Evolutionary conservation across 352 stramenopile genomes (phyloP).

Genomic region (Globisporangium recalcitrans): DNA sequence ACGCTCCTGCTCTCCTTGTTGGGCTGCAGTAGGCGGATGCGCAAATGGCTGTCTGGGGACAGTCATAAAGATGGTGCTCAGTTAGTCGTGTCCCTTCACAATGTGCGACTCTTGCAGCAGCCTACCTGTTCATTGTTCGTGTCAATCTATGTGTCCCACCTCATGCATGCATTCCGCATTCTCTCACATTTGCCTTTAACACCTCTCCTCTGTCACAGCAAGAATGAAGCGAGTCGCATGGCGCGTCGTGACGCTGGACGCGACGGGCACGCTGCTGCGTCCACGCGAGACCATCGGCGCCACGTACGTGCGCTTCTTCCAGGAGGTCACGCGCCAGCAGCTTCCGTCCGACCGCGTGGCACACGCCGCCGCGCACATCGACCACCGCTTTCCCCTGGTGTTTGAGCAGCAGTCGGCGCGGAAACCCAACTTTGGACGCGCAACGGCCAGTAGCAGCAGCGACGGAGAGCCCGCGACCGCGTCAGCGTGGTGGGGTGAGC

Average conservation of each 20-base stretch:
- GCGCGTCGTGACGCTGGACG: constrained; percentile 59
- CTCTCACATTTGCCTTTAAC: too few relatives aligned
- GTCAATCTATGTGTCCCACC: background rate
- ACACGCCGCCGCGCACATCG: constrained; percentile 21
- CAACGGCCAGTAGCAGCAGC: background rate
- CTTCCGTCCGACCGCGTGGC: constrained; percentile 23
- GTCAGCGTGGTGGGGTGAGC: constrained; percentile 47
- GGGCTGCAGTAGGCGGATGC: background rate
- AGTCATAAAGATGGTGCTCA: background rate
- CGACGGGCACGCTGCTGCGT: constrained; percentile 64
- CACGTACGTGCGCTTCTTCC: constrained; percentile 51
- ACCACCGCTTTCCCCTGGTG: constrained; percentile 29
- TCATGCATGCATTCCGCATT: background rate
- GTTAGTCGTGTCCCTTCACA: background rate
- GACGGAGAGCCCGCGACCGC: constrained; percentile 18
- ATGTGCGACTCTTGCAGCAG: background rate
- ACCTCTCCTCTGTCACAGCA: background rate
- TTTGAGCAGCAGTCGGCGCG: constrained; percentile 27
- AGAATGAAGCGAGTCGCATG: constrained; percentile 11
- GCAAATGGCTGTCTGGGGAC: background rate
- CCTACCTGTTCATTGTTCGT: too few relatives aligned
- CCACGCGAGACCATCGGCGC: constrained; percentile 34
- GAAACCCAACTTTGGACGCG: constrained; percentile 48
- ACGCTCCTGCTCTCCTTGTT: background rate
- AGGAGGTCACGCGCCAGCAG: constrained; percentile 19